Percentiles rank a stretch among this genome's conserved stretches.
phyloP scores from a whole-genome alignment of 1,139 yeast species.

The Zygosaccharomyces sapae region DNA sequence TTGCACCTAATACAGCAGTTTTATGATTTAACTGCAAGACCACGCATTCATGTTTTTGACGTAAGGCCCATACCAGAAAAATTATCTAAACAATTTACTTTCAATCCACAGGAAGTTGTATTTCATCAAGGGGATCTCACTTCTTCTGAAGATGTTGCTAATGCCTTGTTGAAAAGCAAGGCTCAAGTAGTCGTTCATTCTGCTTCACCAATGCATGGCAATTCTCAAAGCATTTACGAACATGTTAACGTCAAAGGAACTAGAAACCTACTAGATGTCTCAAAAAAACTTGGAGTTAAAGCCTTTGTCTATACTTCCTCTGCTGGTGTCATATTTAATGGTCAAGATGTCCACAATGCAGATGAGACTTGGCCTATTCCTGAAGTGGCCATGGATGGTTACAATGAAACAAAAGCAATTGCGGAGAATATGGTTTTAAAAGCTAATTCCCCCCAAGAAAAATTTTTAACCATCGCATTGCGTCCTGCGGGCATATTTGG shows the following conservation, averaged over 20 bases:
- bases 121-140: slow-evolving; percentile 86
- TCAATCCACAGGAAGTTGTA: slow-evolving; percentile 51
- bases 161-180: slow-evolving; percentile 54
- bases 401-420: slow-evolving; percentile 88
- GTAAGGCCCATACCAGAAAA: slow-evolving; percentile 77
- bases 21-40: slow-evolving; percentile 59
- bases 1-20: slow-evolving; percentile 86
- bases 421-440: slow-evolving; percentile 81
- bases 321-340: slow-evolving; percentile 95
- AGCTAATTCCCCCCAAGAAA: slow-evolving; percentile 54
- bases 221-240: slow-evolving; percentile 71
- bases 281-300: slow-evolving; percentile 49
- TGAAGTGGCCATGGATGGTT: slow-evolving; percentile 88
- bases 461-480: slow-evolving; percentile 71
- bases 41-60: slow-evolving; percentile 81
- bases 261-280: slow-evolving; percentile 61
- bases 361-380: slow-evolving; percentile 96
- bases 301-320: slow-evolving; percentile 93
- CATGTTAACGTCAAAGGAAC: slow-evolving; percentile 94
- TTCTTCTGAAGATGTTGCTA: slow-evolving; percentile 58
- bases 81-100: slow-evolving; percentile 69
- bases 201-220: slow-evolving; percentile 94
- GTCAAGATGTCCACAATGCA: slow-evolving; percentile 83
- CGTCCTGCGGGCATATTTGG: slow-evolving; percentile 99
- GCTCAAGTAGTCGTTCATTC: slow-evolving; percentile 88